A percentile compares a stretch with the other conserved stretches of the same genome.
These are phyloP conservation scores for Delphinella strobiligena DNA, from an alignment of 2,329 filamentous ascomycete species.

Conservation along the genomic window DNA sequence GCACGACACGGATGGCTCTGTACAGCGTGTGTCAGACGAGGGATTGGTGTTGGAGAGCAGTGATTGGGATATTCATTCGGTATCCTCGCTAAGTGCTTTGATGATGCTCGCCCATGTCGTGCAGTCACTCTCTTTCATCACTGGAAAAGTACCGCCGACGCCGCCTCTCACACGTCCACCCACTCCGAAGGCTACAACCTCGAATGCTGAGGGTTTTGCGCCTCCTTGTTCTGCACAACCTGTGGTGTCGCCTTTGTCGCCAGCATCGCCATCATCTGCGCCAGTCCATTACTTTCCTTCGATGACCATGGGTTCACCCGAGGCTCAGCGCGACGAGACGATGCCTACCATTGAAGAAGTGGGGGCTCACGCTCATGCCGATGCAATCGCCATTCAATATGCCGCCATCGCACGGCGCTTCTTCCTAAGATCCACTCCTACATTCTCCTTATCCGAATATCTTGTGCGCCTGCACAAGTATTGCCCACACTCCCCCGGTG, in stretches of 20 bases:
- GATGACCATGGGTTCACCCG: slow-evolving; percentile 34
- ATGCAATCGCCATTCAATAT: slow-evolving; percentile 66
- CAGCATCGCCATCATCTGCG: slow-evolving; percentile 20
- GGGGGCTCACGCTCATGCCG: slow-evolving; percentile 45
- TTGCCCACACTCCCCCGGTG: slow-evolving; percentile 86
- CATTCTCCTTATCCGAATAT: slow-evolving; percentile 74
- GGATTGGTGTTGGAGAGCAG: slow-evolving; percentile 20
- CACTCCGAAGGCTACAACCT: slow-evolving; percentile 46
- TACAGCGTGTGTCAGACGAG: slow-evolving; percentile 13
- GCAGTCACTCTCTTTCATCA: slow-evolving; percentile 53
- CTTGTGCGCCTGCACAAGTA: slow-evolving; percentile 76
- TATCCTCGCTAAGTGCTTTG: slow-evolving; percentile 63
- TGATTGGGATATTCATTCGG: slow-evolving; percentile 56
- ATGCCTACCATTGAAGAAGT: slow-evolving; percentile 7
- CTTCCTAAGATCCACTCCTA: slow-evolving; percentile 76
- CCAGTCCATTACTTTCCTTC: slow-evolving; percentile 22
- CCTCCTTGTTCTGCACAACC: slow-evolving; percentile 17
- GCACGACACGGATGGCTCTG: slow-evolving; percentile 7
- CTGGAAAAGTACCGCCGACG: slow-evolving; percentile 71
- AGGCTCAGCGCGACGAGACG: slow-evolving; percentile 35
- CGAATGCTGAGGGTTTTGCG: slow-evolving; percentile 35
- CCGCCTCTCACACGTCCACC: slow-evolving; percentile 53
- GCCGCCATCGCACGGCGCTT: slow-evolving; percentile 84
- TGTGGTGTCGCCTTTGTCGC: slow-evolving; percentile 27
- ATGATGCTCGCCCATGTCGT: slow-evolving; percentile 57